These are phyloP conservation scores for Thuja plicata DNA, from an alignment of 83 land plant genomes.

Conservation along the genomic window DNA sequence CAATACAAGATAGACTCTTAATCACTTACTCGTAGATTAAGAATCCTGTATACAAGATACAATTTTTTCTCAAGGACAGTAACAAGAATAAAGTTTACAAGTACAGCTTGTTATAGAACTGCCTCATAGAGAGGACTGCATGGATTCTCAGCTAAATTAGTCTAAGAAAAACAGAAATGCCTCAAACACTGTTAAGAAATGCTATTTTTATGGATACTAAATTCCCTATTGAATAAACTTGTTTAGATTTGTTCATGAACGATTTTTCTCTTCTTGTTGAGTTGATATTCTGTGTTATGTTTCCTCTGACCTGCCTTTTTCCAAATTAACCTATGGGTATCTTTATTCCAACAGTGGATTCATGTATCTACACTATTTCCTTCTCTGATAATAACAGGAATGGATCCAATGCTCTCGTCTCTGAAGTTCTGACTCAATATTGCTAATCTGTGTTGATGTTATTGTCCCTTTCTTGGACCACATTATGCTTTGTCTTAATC, in stretches of 20 bases:
- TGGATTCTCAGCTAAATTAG: background rate
- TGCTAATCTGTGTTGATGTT: background rate
- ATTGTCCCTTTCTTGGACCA: background rate
- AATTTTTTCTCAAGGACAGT: background rate
- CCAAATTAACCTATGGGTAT: background rate
- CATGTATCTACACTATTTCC: background rate
- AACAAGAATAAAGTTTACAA: background rate
- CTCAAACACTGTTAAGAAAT: background rate
- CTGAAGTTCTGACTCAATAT: background rate
- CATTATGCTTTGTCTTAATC: too few species aligned
- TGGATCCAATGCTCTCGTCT: background rate
- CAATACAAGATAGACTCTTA: background rate
- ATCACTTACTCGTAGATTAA: background rate
- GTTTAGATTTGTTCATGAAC: background rate
- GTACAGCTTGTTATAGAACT: background rate
- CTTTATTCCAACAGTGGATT: background rate
- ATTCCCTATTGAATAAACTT: background rate
- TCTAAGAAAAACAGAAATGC: background rate
- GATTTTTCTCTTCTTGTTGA: background rate
- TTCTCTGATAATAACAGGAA: background rate
- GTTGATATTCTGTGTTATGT: background rate
- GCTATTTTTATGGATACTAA: background rate
- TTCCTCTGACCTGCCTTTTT: background rate
- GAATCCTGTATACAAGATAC: background rate
- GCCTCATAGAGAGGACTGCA: background rate